Evolutionary conservation across 108 stramenopile genomes (phyloP).

Genomic region (Nitzschia sp.): DNA sequence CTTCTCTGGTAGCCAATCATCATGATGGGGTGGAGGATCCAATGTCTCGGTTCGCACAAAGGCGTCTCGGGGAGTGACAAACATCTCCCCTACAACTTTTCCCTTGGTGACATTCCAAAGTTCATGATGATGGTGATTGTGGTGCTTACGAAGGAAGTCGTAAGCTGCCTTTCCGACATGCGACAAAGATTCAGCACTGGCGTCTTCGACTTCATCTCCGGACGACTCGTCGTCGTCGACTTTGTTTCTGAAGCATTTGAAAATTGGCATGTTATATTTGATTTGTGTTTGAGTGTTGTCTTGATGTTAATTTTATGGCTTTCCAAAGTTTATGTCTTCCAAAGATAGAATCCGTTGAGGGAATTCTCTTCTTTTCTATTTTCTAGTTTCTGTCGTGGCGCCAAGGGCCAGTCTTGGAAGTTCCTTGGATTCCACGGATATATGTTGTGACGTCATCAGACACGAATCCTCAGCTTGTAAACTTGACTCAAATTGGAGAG

Average conservation of each 20-base stretch:
- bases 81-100: slow-evolving; percentile 37
- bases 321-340: no score
- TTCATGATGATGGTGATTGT: slow-evolving; percentile 51
- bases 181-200: slow-evolving; percentile 39
- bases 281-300: background rate
- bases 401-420: no score
- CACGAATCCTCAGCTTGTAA: no score
- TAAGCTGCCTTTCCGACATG: slow-evolving; percentile 54
- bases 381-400: no score
- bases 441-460: no score
- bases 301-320: background rate
- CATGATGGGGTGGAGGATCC: slow-evolving; percentile 45
- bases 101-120: slow-evolving; percentile 73
- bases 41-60: slow-evolving; percentile 20
- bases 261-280: slow-evolving; percentile 29
- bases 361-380: no score
- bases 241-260: slow-evolving; percentile 15
- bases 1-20: slow-evolving; percentile 55
- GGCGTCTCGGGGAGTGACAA: slow-evolving; percentile 46
- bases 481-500: no score
- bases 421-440: no score
- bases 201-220: slow-evolving; percentile 56
- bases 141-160: slow-evolving; percentile 45
- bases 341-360: no score
- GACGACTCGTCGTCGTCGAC: slow-evolving; percentile 45